Evolutionary conservation across 2,329 filamentous ascomycete species (phyloP).

Genomic region (Geosmithia putterillii): DNA sequence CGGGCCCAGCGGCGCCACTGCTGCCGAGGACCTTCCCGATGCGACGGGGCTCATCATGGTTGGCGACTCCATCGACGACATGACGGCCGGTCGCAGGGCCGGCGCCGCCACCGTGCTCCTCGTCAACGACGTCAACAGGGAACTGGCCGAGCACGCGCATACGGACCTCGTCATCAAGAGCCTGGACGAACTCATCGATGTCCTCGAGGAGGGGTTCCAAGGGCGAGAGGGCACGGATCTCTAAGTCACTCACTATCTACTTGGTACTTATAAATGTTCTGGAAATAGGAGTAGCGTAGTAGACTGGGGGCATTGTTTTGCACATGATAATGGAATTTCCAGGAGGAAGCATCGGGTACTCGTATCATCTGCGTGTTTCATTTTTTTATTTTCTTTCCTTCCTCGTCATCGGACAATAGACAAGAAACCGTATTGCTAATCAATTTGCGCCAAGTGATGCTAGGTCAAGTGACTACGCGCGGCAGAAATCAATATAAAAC

Average conservation of each 20-base stretch:
- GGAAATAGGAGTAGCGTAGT: background rate
- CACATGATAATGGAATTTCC: background rate
- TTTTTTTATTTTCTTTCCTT: background rate
- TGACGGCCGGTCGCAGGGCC: conserved; percentile 72
- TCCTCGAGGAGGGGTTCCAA: conserved; percentile 65
- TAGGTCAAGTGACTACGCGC: conserved; percentile 2
- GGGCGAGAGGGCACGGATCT: conserved; percentile 25
- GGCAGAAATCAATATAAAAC: background rate
- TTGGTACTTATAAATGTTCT: too few species aligned
- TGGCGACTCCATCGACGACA: conserved; percentile 82
- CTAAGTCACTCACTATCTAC: too few species aligned
- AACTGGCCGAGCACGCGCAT: conserved; percentile 57
- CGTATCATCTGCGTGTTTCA: background rate
- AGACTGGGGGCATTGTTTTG: background rate
- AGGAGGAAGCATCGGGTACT: too few species aligned
- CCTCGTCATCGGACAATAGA: background rate
- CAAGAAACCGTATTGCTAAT: background rate
- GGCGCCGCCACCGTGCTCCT: conserved; percentile 87
- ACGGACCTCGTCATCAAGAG: conserved; percentile 63
- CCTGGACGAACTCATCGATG: conserved; percentile 63
- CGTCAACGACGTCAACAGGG: conserved; percentile 66
- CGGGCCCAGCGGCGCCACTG: conserved; percentile 12
- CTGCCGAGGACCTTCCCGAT: conserved; percentile 20
- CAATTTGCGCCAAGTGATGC: conserved; percentile 20
- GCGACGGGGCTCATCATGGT: conserved; percentile 36